Base-by-base conservation (phyloP, 2,329 filamentous ascomycete genomes). In the Fonsecaea pedrosoi region DNA sequence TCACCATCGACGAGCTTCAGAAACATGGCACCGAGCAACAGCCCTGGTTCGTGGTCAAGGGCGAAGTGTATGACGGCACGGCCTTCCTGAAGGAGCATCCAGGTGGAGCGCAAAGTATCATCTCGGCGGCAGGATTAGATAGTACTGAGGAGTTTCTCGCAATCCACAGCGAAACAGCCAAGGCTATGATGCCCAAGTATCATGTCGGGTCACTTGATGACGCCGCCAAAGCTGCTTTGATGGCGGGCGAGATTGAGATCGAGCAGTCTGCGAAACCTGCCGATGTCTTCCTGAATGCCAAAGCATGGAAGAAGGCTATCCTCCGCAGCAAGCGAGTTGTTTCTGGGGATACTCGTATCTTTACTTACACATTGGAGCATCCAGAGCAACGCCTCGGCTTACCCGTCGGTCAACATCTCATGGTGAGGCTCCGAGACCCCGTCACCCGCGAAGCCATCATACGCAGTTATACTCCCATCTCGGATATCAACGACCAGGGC, bases 111-210 rank as follows among this genome's bases (percentile, higher is more conserved):
- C 87, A 90, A 70, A 95, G 92, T 73, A 97, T 97, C 75, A 84
- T 90, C 61, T 89, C 89, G 34, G 92, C 90, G 2, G 93, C 92
- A n/a, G 92, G 89, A 0, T 83, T 91, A 73, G 93, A 97, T 77
- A 87, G 87, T 9, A 91, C 90, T 0, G 94, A 97, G 74, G 94
- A 97, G 72, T 97, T 97, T 76, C 86, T 96, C 80, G 90, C 91
- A 13, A 97, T 97, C 73, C 93, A 97, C 77, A 94, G 90, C 76
- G 93, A 97, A 80, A 96, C 91, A 15, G 94, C 94, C 38, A 97
- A 96, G 80, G 85, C 84, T 18, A 96, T 96, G 92, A 93, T 97
- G 90, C 85, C 86, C 10, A 79, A 85, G 54, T 96, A 96, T 75
- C 93, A 97, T 77, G 88, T 97, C 70, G 94, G 94, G 59, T 88